These are phyloP conservation scores for Colletotrichum trifolii DNA, from an alignment of 2,329 filamentous ascomycete genomes.

Conservation along the genomic window DNA sequence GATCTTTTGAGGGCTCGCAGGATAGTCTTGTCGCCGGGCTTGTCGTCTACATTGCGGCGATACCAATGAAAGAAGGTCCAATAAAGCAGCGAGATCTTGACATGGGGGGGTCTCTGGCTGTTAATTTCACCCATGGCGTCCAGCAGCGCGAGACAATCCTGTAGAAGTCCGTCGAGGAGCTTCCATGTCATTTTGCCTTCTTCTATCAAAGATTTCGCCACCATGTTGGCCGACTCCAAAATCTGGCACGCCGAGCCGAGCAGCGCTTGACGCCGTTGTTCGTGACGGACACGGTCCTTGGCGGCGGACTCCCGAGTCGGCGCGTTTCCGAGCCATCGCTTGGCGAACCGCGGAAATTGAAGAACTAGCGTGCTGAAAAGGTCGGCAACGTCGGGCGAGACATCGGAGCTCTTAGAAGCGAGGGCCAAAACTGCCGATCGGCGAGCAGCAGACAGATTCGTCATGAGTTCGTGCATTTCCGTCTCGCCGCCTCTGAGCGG, in stretches of 20 bases:
- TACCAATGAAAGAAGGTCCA: constrained; percentile 61
- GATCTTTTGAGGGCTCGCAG: constrained; percentile 71
- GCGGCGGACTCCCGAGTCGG: constrained; percentile 62
- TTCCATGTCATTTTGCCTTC: constrained; percentile 63
- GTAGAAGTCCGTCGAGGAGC: constrained; percentile 65
- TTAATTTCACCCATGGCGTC: constrained; percentile 60
- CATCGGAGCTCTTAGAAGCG: constrained; percentile 10
- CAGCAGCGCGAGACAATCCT: constrained; percentile 66
- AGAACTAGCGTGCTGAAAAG: constrained; percentile 68
- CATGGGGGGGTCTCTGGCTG: constrained; percentile 49
- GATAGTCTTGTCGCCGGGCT: constrained; percentile 54
- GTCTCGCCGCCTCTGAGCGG: constrained; percentile 67
- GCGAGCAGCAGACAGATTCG: constrained; percentile 65
- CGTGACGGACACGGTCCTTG: constrained; percentile 70
- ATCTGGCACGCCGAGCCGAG: constrained; percentile 64
- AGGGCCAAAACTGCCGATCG: constrained; percentile 65
- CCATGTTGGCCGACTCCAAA: constrained; percentile 70
- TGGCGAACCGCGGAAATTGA: constrained; percentile 68
- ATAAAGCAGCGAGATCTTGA: constrained; percentile 79
- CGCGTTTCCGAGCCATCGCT: constrained; percentile 70
- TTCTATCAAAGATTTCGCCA: constrained; percentile 64
- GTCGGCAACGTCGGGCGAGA: constrained; percentile 39
- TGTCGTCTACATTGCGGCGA: constrained; percentile 47
- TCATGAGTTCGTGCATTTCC: constrained; percentile 71
- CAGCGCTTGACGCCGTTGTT: constrained; percentile 67